phyloP scores from a whole-genome alignment of 1,139 yeast genomes.

The Yamadazyma mexicana region DNA sequence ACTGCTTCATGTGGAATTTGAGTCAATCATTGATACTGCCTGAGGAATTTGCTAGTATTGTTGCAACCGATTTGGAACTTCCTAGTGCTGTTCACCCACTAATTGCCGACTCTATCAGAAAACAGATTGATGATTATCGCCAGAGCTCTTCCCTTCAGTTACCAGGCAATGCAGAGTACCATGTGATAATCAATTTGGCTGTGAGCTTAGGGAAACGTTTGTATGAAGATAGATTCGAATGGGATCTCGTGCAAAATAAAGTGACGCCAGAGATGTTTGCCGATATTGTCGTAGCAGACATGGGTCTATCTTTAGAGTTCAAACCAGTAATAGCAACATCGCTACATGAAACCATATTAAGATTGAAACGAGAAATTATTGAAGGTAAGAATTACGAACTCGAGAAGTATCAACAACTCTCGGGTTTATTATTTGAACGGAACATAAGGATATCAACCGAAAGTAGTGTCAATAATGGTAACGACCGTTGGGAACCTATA shows the following conservation, averaged over 20 bases:
- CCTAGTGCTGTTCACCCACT: conserved; percentile 63
- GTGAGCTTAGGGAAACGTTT: conserved; percentile 82
- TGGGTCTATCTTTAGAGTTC: conserved; percentile 84
- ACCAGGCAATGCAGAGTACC: conserved; percentile 64
- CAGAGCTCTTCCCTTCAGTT: conserved; percentile 60
- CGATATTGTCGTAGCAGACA: conserved; percentile 73
- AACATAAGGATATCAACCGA: conserved; percentile 48
- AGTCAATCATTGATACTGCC: conserved; percentile 81
- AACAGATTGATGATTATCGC: conserved; percentile 74
- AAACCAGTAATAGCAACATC: conserved; percentile 89
- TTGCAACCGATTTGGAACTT: conserved; percentile 81
- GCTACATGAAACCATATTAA: conserved; percentile 73
- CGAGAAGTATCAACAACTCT: conserved; percentile 44
- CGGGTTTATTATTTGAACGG: conserved; percentile 46
- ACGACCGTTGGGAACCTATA: conserved; percentile 84
- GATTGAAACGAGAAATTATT: conserved; percentile 79
- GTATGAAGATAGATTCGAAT: conserved; percentile 91
- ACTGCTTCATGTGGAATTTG: conserved; percentile 87
- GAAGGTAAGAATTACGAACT: conserved; percentile 58
- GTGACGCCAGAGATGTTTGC: conserved; percentile 87
- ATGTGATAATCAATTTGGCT: conserved; percentile 77
- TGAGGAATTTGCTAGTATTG: conserved; percentile 74
- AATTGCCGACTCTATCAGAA: conserved; percentile 68
- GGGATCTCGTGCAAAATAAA: conserved; percentile 74
- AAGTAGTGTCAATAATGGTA: conserved; percentile 45